Evolutionary conservation across 257 asterid genomes (phyloP).

Genomic region (Nicotiana knightiana): DNA sequence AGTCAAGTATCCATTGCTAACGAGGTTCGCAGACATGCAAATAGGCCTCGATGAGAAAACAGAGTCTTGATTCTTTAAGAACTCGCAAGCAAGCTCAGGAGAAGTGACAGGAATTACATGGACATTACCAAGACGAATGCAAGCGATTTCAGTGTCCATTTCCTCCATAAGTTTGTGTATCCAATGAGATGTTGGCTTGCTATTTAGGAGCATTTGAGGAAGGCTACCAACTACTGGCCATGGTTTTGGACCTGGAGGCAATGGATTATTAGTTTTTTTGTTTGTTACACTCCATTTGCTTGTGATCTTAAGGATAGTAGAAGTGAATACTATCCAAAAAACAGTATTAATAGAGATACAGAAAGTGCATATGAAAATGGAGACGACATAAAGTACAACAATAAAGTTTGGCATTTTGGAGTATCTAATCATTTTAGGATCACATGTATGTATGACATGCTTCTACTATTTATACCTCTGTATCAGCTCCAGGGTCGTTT

Average conservation of each 20-base stretch:
- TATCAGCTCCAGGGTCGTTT: too few relatives aligned
- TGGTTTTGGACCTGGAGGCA: constrained; percentile 14
- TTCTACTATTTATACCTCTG: too few relatives aligned
- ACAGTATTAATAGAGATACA: too few relatives aligned
- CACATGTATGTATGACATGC: too few relatives aligned
- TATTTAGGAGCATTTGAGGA: not conserved
- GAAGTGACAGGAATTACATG: constrained; percentile 15
- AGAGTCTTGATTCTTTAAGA: constrained; percentile 11
- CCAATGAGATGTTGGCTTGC: not conserved
- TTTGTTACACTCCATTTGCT: not conserved
- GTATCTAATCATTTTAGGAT: too few relatives aligned
- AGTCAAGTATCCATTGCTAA: not conserved
- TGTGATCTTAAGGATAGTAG: not conserved
- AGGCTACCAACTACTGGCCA: constrained; percentile 9
- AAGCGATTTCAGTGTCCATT: constrained; percentile 11
- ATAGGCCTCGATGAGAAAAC: constrained; percentile 10
- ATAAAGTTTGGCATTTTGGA: too few relatives aligned
- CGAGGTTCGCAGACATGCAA: not conserved
- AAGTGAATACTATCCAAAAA: too few relatives aligned
- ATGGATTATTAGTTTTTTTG: not conserved
- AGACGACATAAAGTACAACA: too few relatives aligned
- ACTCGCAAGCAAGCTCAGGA: constrained; percentile 23
- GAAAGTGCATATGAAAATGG: too few relatives aligned
- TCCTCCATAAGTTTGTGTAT: constrained; percentile 15
- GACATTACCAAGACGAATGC: constrained; percentile 1